phyloP scores from a whole-genome alignment of 306 rosid genomes.

The Clitoria ternatea region DNA sequence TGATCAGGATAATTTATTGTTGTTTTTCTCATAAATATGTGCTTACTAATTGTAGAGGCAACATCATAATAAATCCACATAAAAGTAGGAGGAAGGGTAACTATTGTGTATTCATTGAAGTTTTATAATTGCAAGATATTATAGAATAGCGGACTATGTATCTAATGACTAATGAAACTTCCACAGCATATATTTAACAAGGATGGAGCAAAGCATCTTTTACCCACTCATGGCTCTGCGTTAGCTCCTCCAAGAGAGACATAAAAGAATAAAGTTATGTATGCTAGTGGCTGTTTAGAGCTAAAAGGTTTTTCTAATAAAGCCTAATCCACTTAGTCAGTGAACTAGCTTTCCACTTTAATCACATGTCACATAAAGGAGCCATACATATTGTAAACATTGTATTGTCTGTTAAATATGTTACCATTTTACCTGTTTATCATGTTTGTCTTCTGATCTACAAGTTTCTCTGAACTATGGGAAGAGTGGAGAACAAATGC shows the following conservation, averaged over 20 bases:
- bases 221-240: background rate
- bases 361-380: background rate
- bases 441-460: conserved; percentile 4
- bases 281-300: background rate
- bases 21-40: background rate
- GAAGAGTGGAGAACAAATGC: conserved; percentile 9
- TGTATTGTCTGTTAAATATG: background rate
- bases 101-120: background rate
- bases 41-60: background rate
- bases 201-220: background rate
- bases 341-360: background rate
- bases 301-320: background rate
- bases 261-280: background rate
- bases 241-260: background rate
- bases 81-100: background rate
- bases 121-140: background rate
- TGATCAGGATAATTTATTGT: background rate
- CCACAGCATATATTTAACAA: background rate
- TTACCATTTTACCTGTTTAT: conserved; percentile 1
- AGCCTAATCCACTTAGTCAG: background rate
- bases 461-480: conserved; percentile 2
- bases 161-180: background rate
- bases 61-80: too few species aligned
- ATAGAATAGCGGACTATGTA: background rate
- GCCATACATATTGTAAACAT: background rate